Base-by-base conservation (phyloP, 805 yeast species). In the Dipodascopsis tothii region DNA sequence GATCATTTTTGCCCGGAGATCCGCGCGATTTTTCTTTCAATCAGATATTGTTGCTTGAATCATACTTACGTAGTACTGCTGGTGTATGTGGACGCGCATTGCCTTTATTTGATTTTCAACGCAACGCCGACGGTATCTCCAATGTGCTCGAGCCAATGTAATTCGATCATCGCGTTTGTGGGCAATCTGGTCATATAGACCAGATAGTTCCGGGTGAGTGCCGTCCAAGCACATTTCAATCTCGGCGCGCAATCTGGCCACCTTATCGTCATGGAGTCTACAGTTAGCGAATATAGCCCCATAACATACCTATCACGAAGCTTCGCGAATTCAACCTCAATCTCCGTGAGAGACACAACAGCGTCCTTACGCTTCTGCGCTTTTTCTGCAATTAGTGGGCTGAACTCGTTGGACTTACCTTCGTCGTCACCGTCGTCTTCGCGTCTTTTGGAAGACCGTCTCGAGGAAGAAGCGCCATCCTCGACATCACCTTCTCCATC, bases 161-260 rank as follows among this genome's bases (percentile, higher is more conserved):
- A 87, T 66, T 60, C 80, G 81, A 46, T 78, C 79, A 52, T 85
- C 85, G 52, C 86, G 79, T 52, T 81, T 78, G 35, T 76, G 74
- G 46, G 81, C 83, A 40, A 92, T 78, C 33, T 48, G 51, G 18
- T 44, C 54, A 35, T 48, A 39, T 2, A 54, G 33, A 7, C 45
- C 39, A 32, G 84, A 73, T 43, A 90, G 72, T 56, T 88, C 96
- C 0, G 97, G 97, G 63, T 92, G 98, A 18, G 86, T 75, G 9
- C 96, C 96, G 50, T 80, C 81, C 27, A 80, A 67, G 65, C 97
- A 88, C 73, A 90, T 75, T 56, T 81, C 81, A 48, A 90, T 67
- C 61, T 92, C 98, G 36, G 82, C 80, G 54, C 85, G 84, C 51
- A 84, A 71, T 50, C 84, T 75, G 30, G 74, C 69, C 58, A 88